Evolutionary conservation across 768 basidiomycete species (phyloP).

Genomic region (Mrakia blollopis): DNA sequence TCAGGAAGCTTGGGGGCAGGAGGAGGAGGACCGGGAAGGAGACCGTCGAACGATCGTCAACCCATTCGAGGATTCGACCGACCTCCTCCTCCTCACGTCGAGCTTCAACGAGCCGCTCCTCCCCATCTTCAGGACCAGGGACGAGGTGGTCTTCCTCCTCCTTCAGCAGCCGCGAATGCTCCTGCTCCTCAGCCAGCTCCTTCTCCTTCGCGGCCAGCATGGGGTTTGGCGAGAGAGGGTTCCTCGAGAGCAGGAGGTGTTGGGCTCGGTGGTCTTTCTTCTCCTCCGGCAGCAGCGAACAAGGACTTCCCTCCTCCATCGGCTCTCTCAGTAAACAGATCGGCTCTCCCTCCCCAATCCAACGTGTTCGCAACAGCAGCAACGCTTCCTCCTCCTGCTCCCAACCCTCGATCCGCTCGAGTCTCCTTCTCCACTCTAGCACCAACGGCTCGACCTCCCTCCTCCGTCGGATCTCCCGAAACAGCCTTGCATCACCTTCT

Average conservation of each 20-base stretch:
- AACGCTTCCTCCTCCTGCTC: neutral
- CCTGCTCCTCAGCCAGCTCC: neutral
- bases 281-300: neutral
- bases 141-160: neutral
- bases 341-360: neutral
- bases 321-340: neutral
- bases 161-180: neutral
- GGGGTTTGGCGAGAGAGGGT: neutral
- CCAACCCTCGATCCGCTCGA: neutral
- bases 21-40: neutral
- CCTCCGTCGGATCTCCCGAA: neutral
- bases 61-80: neutral
- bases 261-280: neutral
- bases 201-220: neutral
- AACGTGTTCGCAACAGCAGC: conserved; percentile 2
- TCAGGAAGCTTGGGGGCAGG: neutral
- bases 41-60: conserved; percentile 3
- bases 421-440: neutral
- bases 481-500: no score
- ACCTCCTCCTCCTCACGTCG: conserved; percentile 1
- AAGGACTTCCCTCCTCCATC: conserved; percentile 9
- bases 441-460: neutral
- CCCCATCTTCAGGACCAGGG: conserved; percentile 25
- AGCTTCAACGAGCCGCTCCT: conserved; percentile 13
- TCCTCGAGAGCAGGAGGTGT: neutral